Conservation (phyloP, 192 early-diverging fungal species). For the Piromyces finnis region DNA sequence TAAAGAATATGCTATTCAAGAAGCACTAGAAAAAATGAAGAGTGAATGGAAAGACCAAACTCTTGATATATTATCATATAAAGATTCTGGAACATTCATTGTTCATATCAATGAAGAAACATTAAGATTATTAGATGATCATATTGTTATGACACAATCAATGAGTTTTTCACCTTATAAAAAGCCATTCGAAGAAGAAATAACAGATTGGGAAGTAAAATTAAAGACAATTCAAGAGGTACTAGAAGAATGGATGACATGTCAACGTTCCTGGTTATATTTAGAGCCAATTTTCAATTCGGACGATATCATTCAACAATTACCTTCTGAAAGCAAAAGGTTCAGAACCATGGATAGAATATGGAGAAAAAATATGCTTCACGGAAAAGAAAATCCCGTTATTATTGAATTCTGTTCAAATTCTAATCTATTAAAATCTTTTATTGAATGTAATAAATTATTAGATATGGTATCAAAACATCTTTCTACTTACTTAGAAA, state of each 20-base stretch:
- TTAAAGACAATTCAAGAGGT: conserved; percentile 38
- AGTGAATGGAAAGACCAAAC: conserved; percentile 29
- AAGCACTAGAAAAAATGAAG: conserved; percentile 40
- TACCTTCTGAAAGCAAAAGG: conserved; percentile 33
- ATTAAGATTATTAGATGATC: conserved; percentile 30
- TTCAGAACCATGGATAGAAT: conserved; percentile 44
- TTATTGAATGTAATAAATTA: conserved; percentile 41
- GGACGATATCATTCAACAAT: conserved; percentile 37
- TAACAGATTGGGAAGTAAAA: conserved; percentile 32
- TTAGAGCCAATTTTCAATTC: conserved; percentile 39
- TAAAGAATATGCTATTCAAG: conserved; percentile 42
- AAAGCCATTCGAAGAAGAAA: conserved; percentile 36
- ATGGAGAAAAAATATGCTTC: conserved; percentile 31
- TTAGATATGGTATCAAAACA: conserved; percentile 38
- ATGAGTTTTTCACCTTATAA: conserved; percentile 42
- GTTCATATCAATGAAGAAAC: conserved; percentile 36
- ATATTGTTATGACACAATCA: conserved; percentile 43
- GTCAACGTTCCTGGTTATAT: conserved; percentile 38
- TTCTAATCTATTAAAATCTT: conserved; percentile 32
- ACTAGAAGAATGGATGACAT: conserved; percentile 35
- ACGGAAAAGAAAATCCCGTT: conserved; percentile 26
- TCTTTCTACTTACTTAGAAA: conserved; percentile 36
- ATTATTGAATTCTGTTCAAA: conserved; percentile 36
- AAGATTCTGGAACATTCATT: conserved; percentile 40
- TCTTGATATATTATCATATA: conserved; percentile 34